Base-by-base conservation (phyloP, 495 filamentous ascomycete species). In the Cryomyces minteri region DNA sequence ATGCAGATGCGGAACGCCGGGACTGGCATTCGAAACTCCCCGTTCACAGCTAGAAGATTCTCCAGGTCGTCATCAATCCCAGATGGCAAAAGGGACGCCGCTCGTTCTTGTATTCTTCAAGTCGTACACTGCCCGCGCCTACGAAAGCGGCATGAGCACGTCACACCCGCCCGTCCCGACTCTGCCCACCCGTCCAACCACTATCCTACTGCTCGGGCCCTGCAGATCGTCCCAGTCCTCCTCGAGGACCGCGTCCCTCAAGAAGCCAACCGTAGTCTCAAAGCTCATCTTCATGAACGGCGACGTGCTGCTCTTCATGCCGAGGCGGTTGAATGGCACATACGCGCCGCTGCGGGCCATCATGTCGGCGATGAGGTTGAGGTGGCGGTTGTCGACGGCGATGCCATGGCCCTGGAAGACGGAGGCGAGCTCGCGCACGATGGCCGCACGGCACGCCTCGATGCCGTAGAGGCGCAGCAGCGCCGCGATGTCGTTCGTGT, bases 211-310 rank as follows among this genome's bases (percentile, higher is more conserved):
- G 60, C 81, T 88, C 4, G 90, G 92, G 51, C 77, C 84, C 47
- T 70, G 79, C 44, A 99, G 70, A 55, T 83, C 80, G 63, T 99
- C 90, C 69, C 76, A 81, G 60, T 94, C 90, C 43, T 81, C 74
- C 54, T 94, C 86, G 38, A 88, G 60, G 12, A 93, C 84, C 29
- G 88, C 87, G 52, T 94, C 88, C 59, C 79, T 83, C 60, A 96
- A 69, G 66, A 93, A 95, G 2, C 80, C 81, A 32, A 94, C 73
- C 18, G 90, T 96, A 5, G 90, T 96, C 70, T 99, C 88, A 67
- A 95, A 96, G 61, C 84, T 92, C 86, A 94, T 94, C 72, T 95
- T 94, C 62, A 88, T 80, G 50, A 96, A 86, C 1, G 90, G 87
- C 43, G 80, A 88, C 11, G 84, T 77, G 55, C 79, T 82, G 48